Base-by-base conservation (phyloP, 306 rosid species). In the Dicorynia guianensis region DNA sequence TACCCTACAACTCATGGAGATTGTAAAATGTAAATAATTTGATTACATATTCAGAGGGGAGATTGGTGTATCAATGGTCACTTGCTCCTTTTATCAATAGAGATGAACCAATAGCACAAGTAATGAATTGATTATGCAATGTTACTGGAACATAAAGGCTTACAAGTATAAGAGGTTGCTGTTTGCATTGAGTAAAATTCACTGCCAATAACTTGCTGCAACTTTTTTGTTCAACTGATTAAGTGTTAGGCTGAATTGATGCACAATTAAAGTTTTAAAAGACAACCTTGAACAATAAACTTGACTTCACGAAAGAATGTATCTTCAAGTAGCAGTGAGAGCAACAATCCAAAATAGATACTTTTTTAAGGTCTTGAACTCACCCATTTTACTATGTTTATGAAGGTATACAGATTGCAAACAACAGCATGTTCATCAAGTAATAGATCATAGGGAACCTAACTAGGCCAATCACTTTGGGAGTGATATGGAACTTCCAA, bases 21-120 rank as follows among this genome's bases (percentile, higher is more conserved):
- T 19, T 33, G 52, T 46, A 17, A 74, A 67, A 11, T 33, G 52
- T 46, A 17, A 74, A 74, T 53, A 74, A 38, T 25, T 25, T 25
- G 4, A 38, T 39, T 11, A 39, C 50, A 63, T 25, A 36, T 25
- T 43, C 70, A 34, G 53, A 59, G 34, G 14, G 39, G 9, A 47
- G 14, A 44, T 11, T 56, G 25, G 17, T 60, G 50, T 35, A 63
- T 9, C 34, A 40, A 39, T 19, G 13, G 49, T 10, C 38, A 40
- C 34, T 63, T 63, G n/a, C 66, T 59, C 46, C 14, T 60, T 36
- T 6, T 6, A 13, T 46, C 13, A 14, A 66, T 55, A 5, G 71
- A 11, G 25, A 42, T 43, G 18, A 43, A 44, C 11, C 25, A 42
- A 63, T 49, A 8, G 34, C 19, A 63, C 11, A 42, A 18, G 35